Percentiles rank a stretch among this genome's conserved stretches.
These are phyloP conservation scores for Perilla frutescens DNA, from an alignment of 257 asterid genomes.

Conservation along the genomic window DNA sequence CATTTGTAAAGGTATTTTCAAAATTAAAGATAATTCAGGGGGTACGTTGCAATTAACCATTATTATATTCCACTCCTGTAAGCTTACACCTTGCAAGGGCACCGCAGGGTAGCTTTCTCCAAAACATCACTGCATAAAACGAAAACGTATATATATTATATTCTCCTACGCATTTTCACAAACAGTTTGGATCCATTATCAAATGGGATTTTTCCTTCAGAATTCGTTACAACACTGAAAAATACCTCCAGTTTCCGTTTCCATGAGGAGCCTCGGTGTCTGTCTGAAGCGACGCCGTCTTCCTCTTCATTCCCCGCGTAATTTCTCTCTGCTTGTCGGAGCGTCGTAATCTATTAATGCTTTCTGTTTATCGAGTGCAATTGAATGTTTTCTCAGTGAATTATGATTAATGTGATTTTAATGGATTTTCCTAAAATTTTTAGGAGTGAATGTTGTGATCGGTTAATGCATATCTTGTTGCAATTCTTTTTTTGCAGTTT, in stretches of 20 bases:
- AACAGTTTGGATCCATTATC: slow-evolving; percentile 37
- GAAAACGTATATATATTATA: background rate
- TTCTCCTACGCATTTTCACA: slow-evolving; percentile 34
- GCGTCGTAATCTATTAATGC: background rate
- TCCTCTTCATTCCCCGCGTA: slow-evolving; percentile 50
- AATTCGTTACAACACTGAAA: background rate
- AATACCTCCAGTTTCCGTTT: slow-evolving; percentile 24
- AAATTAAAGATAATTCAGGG: background rate
- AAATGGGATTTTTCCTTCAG: slow-evolving; percentile 27
- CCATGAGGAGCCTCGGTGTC: slow-evolving; percentile 51
- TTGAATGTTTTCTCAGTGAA: background rate
- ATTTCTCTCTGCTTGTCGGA: slow-evolving; percentile 21
- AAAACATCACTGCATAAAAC: background rate
- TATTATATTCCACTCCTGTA: background rate
- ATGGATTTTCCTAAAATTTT: background rate
- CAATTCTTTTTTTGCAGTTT: slow-evolving; percentile 38
- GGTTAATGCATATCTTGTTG: background rate
- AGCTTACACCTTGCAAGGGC: slow-evolving; percentile 17
- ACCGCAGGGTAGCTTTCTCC: slow-evolving; percentile 19
- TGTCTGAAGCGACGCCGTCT: slow-evolving; percentile 47
- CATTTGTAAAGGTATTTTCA: background rate
- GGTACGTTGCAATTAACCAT: slow-evolving; percentile 3
- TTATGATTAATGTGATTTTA: slow-evolving; percentile 19
- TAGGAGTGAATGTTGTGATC: slow-evolving; percentile 27
- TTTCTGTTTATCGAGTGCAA: background rate